Evolutionary conservation across 2,329 filamentous ascomycete genomes (phyloP), one percentile per base, ranked within the genome.

Genomic region (Penicillium crustosum): DNA sequence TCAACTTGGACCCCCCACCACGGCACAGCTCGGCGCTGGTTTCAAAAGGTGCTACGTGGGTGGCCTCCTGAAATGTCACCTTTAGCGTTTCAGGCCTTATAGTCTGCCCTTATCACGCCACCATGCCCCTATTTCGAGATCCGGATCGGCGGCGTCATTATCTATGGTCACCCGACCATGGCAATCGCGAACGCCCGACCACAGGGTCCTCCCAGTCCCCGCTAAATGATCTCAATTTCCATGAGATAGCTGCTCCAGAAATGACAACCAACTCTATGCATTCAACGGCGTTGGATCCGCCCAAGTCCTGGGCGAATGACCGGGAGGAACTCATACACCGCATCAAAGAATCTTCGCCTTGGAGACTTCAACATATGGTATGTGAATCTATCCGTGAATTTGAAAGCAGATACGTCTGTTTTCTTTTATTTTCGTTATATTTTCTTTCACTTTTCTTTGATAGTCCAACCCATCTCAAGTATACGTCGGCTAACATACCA

Each of bases 301-400:
- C 68, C 17, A 68, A 51, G 23, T 47, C 70, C 35, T 67, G 68
- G 60, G 67, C 69, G 17, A 73, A 71, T 58, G 86, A 91, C 72
- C 84, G 93, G 62, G 86, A 86, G 57, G 89, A 93, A 73, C 79
- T 96, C 66, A 97, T 97, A 57, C 85, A 92, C 74, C 84, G 88
- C 63, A 82, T 97, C 64, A 97, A 97, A 78, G 87, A 92, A 75
- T 89, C 86, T 68, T 88, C 90, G 38, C 85, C 86, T 5, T 94
- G 90, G 90, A 79, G 87, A 39, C 83, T 86, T 29, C 85, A 82
- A 70, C 82, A 82, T 67, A 82, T 84, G 79, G 88, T 82, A 72
- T 68, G 76, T 74, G 50, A 27, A 53, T 21, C 1, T 12, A 3
- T 36, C 10, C 7, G 36, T 59, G 29, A 25, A 35, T 31, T 19